Conservation (phyloP, 768 basidiomycete genomes). For the Boletus vermiculosoides region DNA sequence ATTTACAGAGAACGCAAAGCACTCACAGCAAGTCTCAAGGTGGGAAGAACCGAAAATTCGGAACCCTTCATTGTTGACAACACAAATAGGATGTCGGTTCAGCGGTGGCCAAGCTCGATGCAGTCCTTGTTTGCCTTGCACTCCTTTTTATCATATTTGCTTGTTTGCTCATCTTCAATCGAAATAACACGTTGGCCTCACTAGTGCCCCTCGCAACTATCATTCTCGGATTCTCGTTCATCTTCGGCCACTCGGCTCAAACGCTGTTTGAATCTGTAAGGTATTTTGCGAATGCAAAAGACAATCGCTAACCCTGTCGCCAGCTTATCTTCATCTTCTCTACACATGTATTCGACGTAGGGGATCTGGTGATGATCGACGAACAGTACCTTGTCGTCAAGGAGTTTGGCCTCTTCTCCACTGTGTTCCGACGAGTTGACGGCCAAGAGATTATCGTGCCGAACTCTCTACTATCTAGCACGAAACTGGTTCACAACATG, state of each 20-base stretch:
- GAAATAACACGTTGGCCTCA: constrained; percentile 60
- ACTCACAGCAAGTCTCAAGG: constrained; percentile 68
- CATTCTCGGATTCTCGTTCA: constrained; percentile 80
- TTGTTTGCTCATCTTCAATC: constrained; percentile 74
- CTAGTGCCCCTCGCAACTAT: constrained; percentile 79
- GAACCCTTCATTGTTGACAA: constrained; percentile 1
- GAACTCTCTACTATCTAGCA: constrained; percentile 64
- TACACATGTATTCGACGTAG: constrained; percentile 83
- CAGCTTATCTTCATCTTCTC: constrained; percentile 84
- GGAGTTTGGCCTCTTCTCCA: constrained; percentile 80
- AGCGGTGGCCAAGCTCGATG: constrained; percentile 75
- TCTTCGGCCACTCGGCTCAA: constrained; percentile 81
- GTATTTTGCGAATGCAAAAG: constrained; percentile 2
- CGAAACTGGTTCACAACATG: constrained; percentile 77
- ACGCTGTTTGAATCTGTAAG: constrained; percentile 74
- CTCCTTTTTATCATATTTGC: constrained; percentile 63
- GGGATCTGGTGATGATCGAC: constrained; percentile 81
- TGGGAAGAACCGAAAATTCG: constrained; percentile 20
- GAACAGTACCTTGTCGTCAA: constrained; percentile 47
- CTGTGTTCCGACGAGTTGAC: constrained; percentile 75
- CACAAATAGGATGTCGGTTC: constrained; percentile 61
- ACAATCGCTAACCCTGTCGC: background rate
- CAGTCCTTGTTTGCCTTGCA: constrained; percentile 60
- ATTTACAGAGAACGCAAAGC: constrained; percentile 79
- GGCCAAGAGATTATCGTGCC: constrained; percentile 80